Evolutionary conservation across 169 alveolate species (phyloP).

Genomic region (Plasmodium fragile): DNA sequence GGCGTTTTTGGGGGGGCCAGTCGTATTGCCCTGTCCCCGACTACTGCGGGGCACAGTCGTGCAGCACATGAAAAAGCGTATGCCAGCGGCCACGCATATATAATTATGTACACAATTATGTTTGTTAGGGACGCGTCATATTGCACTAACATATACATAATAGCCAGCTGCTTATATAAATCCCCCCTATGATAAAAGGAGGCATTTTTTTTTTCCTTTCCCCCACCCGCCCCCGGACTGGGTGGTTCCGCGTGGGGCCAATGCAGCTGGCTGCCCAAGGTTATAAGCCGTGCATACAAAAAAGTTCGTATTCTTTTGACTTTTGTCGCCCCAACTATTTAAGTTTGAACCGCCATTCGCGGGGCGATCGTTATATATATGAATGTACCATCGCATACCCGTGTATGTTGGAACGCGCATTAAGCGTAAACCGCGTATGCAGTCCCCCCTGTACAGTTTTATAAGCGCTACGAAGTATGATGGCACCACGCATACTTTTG

Average conservation of each 20-base stretch:
- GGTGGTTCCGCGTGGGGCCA: neutral
- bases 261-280: neutral
- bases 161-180: neutral
- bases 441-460: neutral
- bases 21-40: neutral
- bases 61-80: neutral
- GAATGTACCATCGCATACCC: neutral
- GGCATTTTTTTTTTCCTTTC: neutral
- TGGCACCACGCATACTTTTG: neutral
- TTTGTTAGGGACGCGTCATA: neutral
- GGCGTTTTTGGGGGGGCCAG: neutral
- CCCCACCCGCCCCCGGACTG: neutral
- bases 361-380: neutral
- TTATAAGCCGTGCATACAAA: neutral
- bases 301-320: neutral
- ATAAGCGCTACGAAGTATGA: neutral
- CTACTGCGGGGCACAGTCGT: neutral
- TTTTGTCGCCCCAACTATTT: neutral
- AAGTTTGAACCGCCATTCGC: neutral
- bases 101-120: neutral
- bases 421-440: neutral
- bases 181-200: neutral
- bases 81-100: neutral
- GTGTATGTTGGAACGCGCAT: neutral
- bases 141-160: neutral